Conservation (phyloP, 2,329 filamentous ascomycete genomes). For the Botrytis hyacinthi region DNA sequence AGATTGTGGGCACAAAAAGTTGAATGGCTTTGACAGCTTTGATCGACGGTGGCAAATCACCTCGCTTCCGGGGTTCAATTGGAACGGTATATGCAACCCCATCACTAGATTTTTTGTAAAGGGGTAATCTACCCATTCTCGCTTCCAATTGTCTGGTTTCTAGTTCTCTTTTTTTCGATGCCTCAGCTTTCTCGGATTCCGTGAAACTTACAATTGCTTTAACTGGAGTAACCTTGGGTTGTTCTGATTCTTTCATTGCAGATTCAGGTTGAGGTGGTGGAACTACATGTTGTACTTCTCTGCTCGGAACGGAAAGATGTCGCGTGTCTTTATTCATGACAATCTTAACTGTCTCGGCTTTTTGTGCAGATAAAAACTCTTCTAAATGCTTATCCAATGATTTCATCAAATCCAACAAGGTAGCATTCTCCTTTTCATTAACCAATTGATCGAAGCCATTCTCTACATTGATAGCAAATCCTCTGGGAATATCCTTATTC, state of each 20-base stretch:
- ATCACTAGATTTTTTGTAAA: constrained; percentile 68
- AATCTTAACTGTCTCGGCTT: constrained; percentile 70
- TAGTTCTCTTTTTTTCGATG: constrained; percentile 59
- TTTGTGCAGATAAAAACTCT: constrained; percentile 64
- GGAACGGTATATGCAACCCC: constrained; percentile 69
- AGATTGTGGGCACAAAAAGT: constrained; percentile 67
- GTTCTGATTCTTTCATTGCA: constrained; percentile 8
- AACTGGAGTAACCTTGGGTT: constrained; percentile 19
- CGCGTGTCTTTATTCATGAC: constrained; percentile 38
- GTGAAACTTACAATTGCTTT: constrained; percentile 45
- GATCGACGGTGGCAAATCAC: constrained; percentile 59
- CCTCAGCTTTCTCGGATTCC: constrained; percentile 58
- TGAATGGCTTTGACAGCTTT: constrained; percentile 62
- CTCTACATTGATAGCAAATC: constrained; percentile 75
- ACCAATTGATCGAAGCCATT: constrained; percentile 68
- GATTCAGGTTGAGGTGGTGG: constrained; percentile 14
- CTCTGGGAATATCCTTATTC: constrained; percentile 69
- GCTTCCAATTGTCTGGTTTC: constrained; percentile 74
- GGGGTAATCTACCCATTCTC: constrained; percentile 64
- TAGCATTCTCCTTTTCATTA: constrained; percentile 52
- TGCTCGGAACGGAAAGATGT: constrained; percentile 35
- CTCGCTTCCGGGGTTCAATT: constrained; percentile 61
- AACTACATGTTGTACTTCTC: constrained; percentile 30
- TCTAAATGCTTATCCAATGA: constrained; percentile 72
- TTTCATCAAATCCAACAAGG: constrained; percentile 65